Conservation (phyloP, 441 rosid genomes). For the Raphanus hybrid region DNA sequence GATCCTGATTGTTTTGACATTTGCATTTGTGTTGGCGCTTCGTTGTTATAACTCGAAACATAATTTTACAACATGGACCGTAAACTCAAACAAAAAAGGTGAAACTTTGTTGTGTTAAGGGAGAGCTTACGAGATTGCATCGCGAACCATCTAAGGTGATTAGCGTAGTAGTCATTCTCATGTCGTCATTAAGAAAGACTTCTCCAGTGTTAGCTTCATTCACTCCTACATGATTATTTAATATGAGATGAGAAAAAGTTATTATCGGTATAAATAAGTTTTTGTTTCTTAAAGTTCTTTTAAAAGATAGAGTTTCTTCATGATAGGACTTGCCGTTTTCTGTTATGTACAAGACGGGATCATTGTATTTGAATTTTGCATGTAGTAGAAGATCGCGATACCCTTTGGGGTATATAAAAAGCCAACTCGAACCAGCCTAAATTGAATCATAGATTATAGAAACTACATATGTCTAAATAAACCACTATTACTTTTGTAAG, state of each 20-base stretch:
- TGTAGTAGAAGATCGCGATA: constrained; percentile 44
- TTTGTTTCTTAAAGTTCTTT: not conserved
- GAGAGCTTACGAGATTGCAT: constrained; percentile 35
- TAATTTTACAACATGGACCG: not conserved
- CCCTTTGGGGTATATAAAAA: constrained; percentile 44
- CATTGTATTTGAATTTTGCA: constrained; percentile 39
- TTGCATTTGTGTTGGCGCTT: not conserved
- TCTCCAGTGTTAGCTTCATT: constrained; percentile 38
- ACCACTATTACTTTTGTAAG: not conserved
- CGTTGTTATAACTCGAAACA: not conserved
- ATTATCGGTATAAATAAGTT: not conserved
- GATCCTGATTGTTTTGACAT: not conserved
- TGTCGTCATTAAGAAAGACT: constrained; percentile 34
- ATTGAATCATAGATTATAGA: not conserved
- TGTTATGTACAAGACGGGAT: constrained; percentile 43
- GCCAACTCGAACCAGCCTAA: constrained; percentile 45
- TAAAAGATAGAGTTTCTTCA: not conserved
- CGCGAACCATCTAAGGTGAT: constrained; percentile 41
- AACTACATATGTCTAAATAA: not conserved
- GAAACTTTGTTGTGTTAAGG: not conserved
- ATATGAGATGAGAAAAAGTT: not conserved
- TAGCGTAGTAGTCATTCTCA: constrained; percentile 43
- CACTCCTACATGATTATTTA: constrained; percentile 36
- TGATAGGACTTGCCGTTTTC: constrained; percentile 42
- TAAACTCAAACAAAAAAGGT: not conserved